Base-by-base conservation (phyloP, 202 grass and related monocot species). In the Panicum hallii region DNA sequence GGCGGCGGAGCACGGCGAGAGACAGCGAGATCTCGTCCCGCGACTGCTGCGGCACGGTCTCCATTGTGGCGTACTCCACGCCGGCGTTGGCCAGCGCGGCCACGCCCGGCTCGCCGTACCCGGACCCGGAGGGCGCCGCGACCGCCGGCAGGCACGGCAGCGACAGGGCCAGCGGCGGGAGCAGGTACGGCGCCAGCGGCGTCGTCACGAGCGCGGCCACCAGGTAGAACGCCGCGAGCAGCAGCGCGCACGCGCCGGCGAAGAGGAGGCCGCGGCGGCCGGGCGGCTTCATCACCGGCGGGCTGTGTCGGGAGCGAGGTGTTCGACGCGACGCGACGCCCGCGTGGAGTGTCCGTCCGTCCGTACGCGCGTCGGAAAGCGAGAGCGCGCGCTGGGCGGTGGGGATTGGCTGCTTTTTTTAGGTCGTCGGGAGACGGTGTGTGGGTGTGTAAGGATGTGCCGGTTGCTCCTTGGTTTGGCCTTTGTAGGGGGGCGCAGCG, bases 1-100 rank as follows among this genome's bases (percentile, higher is more conserved):
- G 92, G 36, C 83, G 82, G 5, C 92, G 89, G 87, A 97, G 95
- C n/a, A 97, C 95, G 57, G 80, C 81, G 11, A 93, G 91, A 6
- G 95, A 93, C 0, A 93, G 58, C 15, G 71, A 7, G 83, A 98
- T 95, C 95, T 98, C 95, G 2, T 46, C 85, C 15, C 15, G 77
- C 56, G 90, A 89, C 75, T 98, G 95, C 84, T 98, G 95, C 70
- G 92, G 95, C n/a, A 90, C 85, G 1, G 36, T 77, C 10, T 13
- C 4, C 55, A 86, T 49, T 8, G 88, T 92, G 52, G 92, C 92
- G 65, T 97, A 97, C 55, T 68, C 62, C 0, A 86, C 72, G 0
- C 54, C 55, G 40, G 90, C 92, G 2, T 82, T 82, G 36, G 90
- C 80, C 4, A 98, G 77, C 6, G 32, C 73, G 0, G 81, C 19